A percentile compares a stretch with the other conserved stretches of the same genome.
Conservation (phyloP, 495 filamentous ascomycete species). For the Hypoxylon rickii region DNA sequence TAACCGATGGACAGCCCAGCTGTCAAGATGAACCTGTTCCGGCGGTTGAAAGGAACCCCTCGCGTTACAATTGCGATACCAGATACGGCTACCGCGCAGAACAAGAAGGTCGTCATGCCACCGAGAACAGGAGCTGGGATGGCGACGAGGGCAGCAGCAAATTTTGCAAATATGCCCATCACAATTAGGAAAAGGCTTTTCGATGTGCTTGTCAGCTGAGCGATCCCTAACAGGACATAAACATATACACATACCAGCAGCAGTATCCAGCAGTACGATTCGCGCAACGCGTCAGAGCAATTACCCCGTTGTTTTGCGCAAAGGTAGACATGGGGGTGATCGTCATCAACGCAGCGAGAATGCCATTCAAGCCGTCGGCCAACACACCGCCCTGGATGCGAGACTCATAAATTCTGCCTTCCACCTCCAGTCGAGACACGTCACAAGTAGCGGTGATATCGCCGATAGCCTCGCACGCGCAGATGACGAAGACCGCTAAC, state of each 20-base stretch:
- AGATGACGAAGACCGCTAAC: slow-evolving; percentile 84
- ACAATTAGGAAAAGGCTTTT: slow-evolving; percentile 79
- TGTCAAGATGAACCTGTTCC: slow-evolving; percentile 87
- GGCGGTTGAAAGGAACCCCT: slow-evolving; percentile 73
- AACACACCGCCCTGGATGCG: slow-evolving; percentile 89
- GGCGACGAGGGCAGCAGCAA: slow-evolving; percentile 83
- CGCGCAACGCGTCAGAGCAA: slow-evolving; percentile 84
- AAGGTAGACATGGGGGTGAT: slow-evolving; percentile 81
- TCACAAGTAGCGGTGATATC: slow-evolving; percentile 77
- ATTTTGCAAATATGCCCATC: slow-evolving; percentile 91
- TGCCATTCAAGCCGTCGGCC: slow-evolving; percentile 81
- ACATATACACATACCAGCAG: slow-evolving; percentile 48
- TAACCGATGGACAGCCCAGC: slow-evolving; percentile 77
- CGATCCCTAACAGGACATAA: background rate
- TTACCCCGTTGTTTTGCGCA: slow-evolving; percentile 90
- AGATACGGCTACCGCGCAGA: slow-evolving; percentile 80
- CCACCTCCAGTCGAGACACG: slow-evolving; percentile 82
- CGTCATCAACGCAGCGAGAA: slow-evolving; percentile 80
- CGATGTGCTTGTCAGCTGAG: slow-evolving; percentile 40
- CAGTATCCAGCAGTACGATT: slow-evolving; percentile 84
- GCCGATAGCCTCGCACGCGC: slow-evolving; percentile 89
- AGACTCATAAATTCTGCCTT: slow-evolving; percentile 80
- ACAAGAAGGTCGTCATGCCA: slow-evolving; percentile 94
- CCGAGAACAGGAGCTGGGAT: slow-evolving; percentile 83
- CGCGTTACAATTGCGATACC: slow-evolving; percentile 84